Base-by-base conservation (phyloP, 2,329 filamentous ascomycete species). In the Fusarium armeniacum region DNA sequence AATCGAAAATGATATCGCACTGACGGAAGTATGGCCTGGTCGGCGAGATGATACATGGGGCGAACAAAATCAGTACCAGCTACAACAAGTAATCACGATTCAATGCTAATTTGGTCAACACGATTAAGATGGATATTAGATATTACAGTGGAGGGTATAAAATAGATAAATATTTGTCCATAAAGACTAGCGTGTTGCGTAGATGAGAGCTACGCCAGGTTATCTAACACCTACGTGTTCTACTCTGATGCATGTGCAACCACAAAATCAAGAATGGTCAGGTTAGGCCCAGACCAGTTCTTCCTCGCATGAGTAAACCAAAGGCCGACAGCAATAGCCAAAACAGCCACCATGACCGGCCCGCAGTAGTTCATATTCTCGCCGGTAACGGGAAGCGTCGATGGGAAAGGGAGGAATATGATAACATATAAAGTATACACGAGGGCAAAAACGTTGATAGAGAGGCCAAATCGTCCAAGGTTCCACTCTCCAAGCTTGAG, bases 401-500 rank as follows among this genome's bases (percentile, higher is more conserved):
- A 74, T 3, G 72, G 72, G 53, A 74, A 74, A 10, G 72, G 72
- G 15, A 74, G 72, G 50, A 74, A 74, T 13, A 74, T 46, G 6
- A 74, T 74, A 8, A 74, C 60, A 3, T 74, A 74, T 1, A 74
- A 45, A 8, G 72, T 74, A 18, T 74, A 74, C 3, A 72, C 33
- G 24, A 74, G 45, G 22, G 72, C 72, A 30, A 74, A 74, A 1
- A 51, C 6, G 28, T 74, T 74, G 20, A 73, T 16, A 6, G 63
- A 52, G 10, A 72, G 26, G 1, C 72, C 70, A 0, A 58, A 73
- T 2, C 61, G 55, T 3, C 72, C 72, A 0, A 74, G 61, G 44
- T 74, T 74, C 72, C 72, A 74, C 40, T 74, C 72, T 13, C 72
- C 72, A 12, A 74, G 58, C 24, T 74, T 72, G 22, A 74, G 38